Evolutionary conservation across 1,284 basidiomycete species (phyloP), one percentile per base, ranked within the genome.

Genomic region (Irpex sp.): DNA sequence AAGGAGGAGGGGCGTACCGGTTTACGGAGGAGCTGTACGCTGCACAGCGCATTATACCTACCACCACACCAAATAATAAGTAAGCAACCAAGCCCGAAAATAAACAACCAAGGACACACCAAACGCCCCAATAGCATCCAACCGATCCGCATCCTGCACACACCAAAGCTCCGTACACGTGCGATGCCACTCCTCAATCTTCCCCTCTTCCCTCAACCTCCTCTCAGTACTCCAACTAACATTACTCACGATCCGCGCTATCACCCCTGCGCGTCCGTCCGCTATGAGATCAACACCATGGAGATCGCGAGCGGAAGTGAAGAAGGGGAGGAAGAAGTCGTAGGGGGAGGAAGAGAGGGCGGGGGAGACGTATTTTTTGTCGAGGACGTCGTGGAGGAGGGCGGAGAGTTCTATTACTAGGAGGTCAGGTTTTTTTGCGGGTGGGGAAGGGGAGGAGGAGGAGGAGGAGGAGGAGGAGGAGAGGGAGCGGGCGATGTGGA

Each of bases 61-160:
- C 11, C 31, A 4, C 4, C 31, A 4, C 31, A 38, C 57, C 38
- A 61, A 44, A 56, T 7, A 8, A 56, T 21, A 15, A 36, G 6
- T 13, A 2, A 31, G 9, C 26, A 56, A 9, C 7, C 26, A 56
- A 17, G n/a, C 11, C 17, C 17, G 19, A 13, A 34, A 6, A 58
- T 26, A 26, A 62, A 31, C 47, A 51, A 6, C 9, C 7, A 51
- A 19, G 17, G 17, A 9, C 38, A 51, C 66, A 93, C 94, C 95
- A 65, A 97, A 91, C 4, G 91, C 92, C 1, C 96, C 96, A 57
- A 98, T 95, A 0, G 94, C 93, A 73, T 98, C 96, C 13, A 98
- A 76, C 52, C 95, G 82, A 73, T 97, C 96, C 0, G 94, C 94
- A 73, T 98, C 96, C 74, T 96, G 94, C 0, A 97, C 94, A 65